Base-by-base conservation (phyloP, 2,329 filamentous ascomycete genomes). In the Orbilia quercus region DNA sequence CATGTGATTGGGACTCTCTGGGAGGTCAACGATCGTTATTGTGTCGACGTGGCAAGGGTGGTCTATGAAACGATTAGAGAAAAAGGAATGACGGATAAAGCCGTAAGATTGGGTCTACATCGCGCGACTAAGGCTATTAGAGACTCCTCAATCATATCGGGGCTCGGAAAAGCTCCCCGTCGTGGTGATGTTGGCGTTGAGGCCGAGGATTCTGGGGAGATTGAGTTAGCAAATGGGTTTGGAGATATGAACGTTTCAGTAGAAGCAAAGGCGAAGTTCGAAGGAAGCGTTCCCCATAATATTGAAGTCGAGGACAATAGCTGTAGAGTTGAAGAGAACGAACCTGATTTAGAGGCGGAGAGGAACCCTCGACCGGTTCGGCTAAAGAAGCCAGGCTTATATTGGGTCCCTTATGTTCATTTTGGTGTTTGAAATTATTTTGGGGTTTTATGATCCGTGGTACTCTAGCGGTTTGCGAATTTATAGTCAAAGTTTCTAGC, bases 1-100 rank as follows among this genome's bases (percentile, higher is more conserved):
- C 48, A 71, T 42, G 66, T 64, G 0, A 75, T 84, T 50, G 82
- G 82, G 0, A 81, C 81, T 0, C 76, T 83, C 0, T 84, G 81
- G 82, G 74, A 79, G 5, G 80, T 82, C 0, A 66, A 77, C 9
- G 81, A 72, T 22, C n/a, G 7, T 9, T 44, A 25, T 20, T 65
- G 67, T 28, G 67, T 59, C 12, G 34, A 50, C 11, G 45, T 72
- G 7, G 79, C 81, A 0, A 78, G 50, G 31, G 42, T 75, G 1
- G 38, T 72, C 1, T 72, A 72, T 18, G 44, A 59, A n/a, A 65
- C 59, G 12, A 58, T 72, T 9, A 5, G n/a, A 1, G 20, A 65
- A 12, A 31, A 44, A 2, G 67, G 67, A 0, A n/a, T 72, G 25
- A 53, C 16, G 0, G 36, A 72, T 48, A 9, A 4, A 7, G 23